Conservation (phyloP, 2,329 filamentous ascomycete species). For the Diaporthe humulicola region DNA sequence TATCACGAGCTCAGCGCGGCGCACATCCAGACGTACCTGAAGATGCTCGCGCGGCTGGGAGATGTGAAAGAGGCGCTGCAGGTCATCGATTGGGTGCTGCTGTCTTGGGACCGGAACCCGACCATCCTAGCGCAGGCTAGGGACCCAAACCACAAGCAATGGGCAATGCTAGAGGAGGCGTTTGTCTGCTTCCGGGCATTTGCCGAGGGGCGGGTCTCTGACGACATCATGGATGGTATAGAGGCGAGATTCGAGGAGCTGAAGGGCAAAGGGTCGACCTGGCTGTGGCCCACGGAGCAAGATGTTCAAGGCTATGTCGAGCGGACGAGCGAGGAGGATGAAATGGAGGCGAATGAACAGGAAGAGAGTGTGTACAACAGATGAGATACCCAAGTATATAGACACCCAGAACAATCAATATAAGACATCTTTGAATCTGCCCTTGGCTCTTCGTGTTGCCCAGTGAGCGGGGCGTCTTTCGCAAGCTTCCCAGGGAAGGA, state of each 20-base stretch:
- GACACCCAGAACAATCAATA: neutral
- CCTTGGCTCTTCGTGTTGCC: neutral
- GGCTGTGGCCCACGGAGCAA: constrained; percentile 55
- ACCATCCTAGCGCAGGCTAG: constrained; percentile 53
- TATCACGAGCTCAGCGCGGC: constrained; percentile 59
- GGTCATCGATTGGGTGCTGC: constrained; percentile 70
- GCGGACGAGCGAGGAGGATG: neutral
- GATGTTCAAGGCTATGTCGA: constrained; percentile 52
- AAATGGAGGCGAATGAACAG: neutral
- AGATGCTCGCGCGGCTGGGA: constrained; percentile 71
- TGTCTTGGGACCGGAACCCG: constrained; percentile 55
- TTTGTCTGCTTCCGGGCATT: constrained; percentile 60
- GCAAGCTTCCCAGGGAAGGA: neutral
- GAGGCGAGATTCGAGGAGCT: constrained; percentile 46
- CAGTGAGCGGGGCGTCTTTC: neutral
- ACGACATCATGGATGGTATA: constrained; percentile 49
- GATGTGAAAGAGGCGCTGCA: constrained; percentile 70
- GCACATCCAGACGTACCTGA: constrained; percentile 71
- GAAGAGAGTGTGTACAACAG: neutral
- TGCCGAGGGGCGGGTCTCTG: constrained; percentile 57
- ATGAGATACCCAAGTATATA: neutral
- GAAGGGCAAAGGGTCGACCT: constrained; percentile 44
- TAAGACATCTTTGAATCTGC: no score
- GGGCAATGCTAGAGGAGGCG: constrained; percentile 47
- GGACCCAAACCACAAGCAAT: constrained; percentile 51